Percentiles rank a stretch among this genome's conserved stretches.
These are phyloP conservation scores for Coemansia sp. DNA, from an alignment of 192 early-diverging fungal species.

Conservation along the genomic window DNA sequence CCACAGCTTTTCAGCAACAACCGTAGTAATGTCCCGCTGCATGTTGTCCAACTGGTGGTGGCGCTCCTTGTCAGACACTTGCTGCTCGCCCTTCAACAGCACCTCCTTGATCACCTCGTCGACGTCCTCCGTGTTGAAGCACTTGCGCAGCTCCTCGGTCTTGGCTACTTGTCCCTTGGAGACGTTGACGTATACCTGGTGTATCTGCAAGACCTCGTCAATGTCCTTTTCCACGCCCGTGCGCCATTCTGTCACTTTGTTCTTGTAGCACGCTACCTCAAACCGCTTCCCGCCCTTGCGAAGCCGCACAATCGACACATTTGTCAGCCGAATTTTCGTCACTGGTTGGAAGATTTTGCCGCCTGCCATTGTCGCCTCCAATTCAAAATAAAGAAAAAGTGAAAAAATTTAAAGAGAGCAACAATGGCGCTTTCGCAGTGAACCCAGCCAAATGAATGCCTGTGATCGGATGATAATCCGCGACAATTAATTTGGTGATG, in stretches of 20 bases:
- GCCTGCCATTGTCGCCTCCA: constrained; percentile 30
- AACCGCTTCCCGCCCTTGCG: constrained; percentile 98
- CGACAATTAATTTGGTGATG: no score
- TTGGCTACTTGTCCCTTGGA: constrained; percentile 96
- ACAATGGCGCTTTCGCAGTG: no score
- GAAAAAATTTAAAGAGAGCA: constrained; percentile 10
- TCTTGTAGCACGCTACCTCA: constrained; percentile 99
- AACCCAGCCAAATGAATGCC: no score
- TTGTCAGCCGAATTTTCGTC: constrained; percentile 77
- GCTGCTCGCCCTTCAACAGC: constrained; percentile 93
- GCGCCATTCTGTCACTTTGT: constrained; percentile 97
- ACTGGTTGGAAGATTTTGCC: constrained; percentile 55
- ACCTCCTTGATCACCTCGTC: constrained; percentile 88
- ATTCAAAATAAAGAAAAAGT: no score
- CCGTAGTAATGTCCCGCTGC: constrained; percentile 93
- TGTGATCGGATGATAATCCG: no score
- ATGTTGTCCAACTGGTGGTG: constrained; percentile 79
- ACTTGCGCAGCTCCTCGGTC: constrained; percentile 83
- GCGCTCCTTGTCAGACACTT: constrained; percentile 98
- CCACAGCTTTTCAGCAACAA: constrained; percentile 91
- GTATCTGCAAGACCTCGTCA: constrained; percentile 95
- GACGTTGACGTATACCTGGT: constrained; percentile 93
- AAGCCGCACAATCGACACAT: constrained; percentile 94
- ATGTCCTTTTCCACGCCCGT: constrained; percentile 94
- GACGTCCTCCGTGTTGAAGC: constrained; percentile 85